A percentile compares a stretch with the other conserved stretches of the same genome.
phyloP scores from a whole-genome alignment of 805 yeast species.

The Ogataea nonfermentans region DNA sequence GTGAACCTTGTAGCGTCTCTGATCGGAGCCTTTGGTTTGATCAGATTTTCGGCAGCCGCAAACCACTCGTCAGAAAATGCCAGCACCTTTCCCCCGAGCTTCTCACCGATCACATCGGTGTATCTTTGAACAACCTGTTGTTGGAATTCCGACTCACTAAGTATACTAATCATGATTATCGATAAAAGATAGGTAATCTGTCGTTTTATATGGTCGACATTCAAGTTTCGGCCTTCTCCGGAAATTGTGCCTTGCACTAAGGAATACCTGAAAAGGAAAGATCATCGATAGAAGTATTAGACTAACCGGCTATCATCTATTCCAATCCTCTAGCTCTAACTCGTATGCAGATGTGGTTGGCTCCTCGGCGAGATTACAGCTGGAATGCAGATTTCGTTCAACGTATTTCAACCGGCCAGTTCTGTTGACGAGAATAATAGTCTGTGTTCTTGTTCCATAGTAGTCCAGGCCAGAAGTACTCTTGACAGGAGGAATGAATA shows the following conservation, averaged over 20 bases:
- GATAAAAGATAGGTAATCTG: not conserved
- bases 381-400: constrained; percentile 59
- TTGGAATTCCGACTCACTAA: constrained; percentile 42
- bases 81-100: constrained; percentile 75
- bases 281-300: constrained; percentile 11
- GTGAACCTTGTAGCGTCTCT: constrained; percentile 78
- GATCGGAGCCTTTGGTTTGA: constrained; percentile 77
- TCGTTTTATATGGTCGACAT: not conserved
- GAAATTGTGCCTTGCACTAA: constrained; percentile 5
- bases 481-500: constrained; percentile 70
- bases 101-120: constrained; percentile 78
- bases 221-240: constrained; percentile 15
- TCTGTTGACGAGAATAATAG: constrained; percentile 61
- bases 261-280: constrained; percentile 12
- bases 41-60: constrained; percentile 85
- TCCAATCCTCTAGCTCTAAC: constrained; percentile 22
- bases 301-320: not conserved
- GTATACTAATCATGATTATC: constrained; percentile 12
- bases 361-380: constrained; percentile 36
- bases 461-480: constrained; percentile 32
- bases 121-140: constrained; percentile 47
- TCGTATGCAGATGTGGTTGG: constrained; percentile 20
- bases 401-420: constrained; percentile 51
- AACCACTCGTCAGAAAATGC: constrained; percentile 88
- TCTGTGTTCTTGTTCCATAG: constrained; percentile 90